Conservation (phyloP, 2,329 filamentous ascomycete species). For the Dichotomopilus funicola region DNA sequence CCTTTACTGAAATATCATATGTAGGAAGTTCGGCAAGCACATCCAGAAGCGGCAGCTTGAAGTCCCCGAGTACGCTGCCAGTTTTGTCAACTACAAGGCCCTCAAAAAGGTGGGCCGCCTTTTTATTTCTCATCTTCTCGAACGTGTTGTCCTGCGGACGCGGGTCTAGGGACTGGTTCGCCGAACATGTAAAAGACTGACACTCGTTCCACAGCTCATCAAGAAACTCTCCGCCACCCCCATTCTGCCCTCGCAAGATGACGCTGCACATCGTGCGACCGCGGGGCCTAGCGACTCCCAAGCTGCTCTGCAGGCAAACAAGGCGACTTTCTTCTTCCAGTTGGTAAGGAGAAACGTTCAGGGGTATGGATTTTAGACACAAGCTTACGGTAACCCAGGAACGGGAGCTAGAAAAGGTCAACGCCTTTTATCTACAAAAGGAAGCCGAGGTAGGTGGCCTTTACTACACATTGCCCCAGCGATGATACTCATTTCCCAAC, state of each 20-base stretch:
- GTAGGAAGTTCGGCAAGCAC: slow-evolving; percentile 99
- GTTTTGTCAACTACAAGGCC: slow-evolving; percentile 98
- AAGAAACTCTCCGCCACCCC: slow-evolving; percentile 95
- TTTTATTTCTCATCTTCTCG: slow-evolving; percentile 5
- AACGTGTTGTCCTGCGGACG: slow-evolving; percentile 8
- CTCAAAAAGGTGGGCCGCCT: slow-evolving; percentile 75
- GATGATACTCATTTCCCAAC: slow-evolving; percentile 14
- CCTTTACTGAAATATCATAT: slow-evolving; percentile 19
- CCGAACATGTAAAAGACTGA: slow-evolving; percentile 18
- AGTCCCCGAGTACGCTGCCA: slow-evolving; percentile 97
- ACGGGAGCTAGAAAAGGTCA: slow-evolving; percentile 96
- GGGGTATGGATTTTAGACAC: slow-evolving; percentile 6
- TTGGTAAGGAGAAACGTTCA: slow-evolving; percentile 53
- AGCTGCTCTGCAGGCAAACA: slow-evolving; percentile 87
- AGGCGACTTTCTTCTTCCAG: slow-evolving; percentile 97
- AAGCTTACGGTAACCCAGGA: slow-evolving; percentile 58
- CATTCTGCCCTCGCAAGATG: slow-evolving; percentile 70
- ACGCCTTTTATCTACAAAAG: slow-evolving; percentile 95
- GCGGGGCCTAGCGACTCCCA: slow-evolving; percentile 62
- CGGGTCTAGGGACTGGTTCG: slow-evolving; percentile 16
- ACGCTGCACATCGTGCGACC: slow-evolving; percentile 39
- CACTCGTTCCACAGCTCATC: slow-evolving; percentile 64
- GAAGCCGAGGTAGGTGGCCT: slow-evolving; percentile 74
- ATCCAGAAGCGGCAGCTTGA: slow-evolving; percentile 99
- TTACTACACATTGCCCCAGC: neutral